phyloP scores from a whole-genome alignment of 2,329 filamentous ascomycete genomes.

The Beauveria caledonica region DNA sequence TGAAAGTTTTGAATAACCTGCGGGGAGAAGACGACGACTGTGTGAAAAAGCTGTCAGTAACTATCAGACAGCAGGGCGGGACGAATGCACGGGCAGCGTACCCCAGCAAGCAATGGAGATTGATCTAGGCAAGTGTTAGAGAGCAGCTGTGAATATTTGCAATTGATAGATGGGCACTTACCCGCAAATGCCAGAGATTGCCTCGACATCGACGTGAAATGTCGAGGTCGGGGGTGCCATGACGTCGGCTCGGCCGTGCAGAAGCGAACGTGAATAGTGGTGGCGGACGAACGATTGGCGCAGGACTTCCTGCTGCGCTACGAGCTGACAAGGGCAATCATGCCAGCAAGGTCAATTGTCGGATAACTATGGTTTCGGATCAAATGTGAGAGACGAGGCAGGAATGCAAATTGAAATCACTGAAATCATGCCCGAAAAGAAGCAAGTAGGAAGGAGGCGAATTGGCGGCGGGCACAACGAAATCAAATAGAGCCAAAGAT shows the following conservation, averaged over 20 bases:
- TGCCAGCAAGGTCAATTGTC: background rate
- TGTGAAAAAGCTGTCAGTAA: background rate
- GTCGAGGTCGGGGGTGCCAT: conserved; percentile 49
- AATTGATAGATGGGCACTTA: conserved; percentile 49
- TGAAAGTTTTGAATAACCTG: conserved; percentile 96
- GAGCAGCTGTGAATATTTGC: background rate
- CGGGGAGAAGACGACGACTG: conserved; percentile 88
- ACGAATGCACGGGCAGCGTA: conserved; percentile 17
- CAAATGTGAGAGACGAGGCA: background rate
- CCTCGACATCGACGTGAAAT: conserved; percentile 76
- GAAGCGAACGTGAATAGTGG: background rate
- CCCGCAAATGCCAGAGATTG: conserved; percentile 88
- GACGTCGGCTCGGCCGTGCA: conserved; percentile 11
- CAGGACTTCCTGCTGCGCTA: background rate
- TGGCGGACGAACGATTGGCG: background rate
- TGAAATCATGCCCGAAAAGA: background rate
- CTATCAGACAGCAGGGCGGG: background rate
- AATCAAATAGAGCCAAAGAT: background rate
- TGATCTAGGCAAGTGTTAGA: conserved; percentile 46
- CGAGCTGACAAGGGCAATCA: background rate
- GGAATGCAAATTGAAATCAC: background rate
- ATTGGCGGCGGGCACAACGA: background rate
- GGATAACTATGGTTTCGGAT: too few relatives aligned
- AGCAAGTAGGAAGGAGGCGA: background rate
- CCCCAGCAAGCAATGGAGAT: conserved; percentile 94